Conservation (phyloP, 345 rosid genomes). For the Salix exigua region DNA sequence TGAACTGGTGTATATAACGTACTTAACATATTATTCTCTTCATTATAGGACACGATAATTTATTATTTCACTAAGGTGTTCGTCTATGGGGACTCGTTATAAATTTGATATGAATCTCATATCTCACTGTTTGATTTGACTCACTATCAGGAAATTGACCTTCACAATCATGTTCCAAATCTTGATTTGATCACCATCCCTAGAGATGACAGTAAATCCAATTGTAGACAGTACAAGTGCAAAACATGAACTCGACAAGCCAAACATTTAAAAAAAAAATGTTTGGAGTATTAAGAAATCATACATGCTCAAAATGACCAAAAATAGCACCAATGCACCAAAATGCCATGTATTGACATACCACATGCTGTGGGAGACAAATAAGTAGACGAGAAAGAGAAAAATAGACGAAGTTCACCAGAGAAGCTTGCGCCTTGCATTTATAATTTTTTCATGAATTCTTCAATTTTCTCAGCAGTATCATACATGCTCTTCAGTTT, state of each 20-base stretch:
- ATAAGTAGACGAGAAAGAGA: neutral
- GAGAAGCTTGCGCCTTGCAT: neutral
- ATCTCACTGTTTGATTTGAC: neutral
- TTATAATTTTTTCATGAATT: slow-evolving; percentile 50
- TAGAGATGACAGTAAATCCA: too few species aligned
- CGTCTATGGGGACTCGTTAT: too few species aligned
- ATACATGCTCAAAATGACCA: neutral
- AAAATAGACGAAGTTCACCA: neutral
- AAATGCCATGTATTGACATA: neutral
- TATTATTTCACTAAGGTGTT: too few species aligned
- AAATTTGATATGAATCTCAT: neutral
- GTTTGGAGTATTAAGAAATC: neutral
- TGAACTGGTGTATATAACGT: too few species aligned
- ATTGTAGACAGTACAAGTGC: neutral
- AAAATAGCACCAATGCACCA: neutral
- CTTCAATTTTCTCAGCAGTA: slow-evolving; percentile 56
- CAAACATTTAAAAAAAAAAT: neutral
- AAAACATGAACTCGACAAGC: neutral
- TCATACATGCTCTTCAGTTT: slow-evolving; percentile 46
- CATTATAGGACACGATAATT: too few species aligned
- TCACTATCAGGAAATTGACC: neutral
- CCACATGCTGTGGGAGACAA: neutral
- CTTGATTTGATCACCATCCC: neutral
- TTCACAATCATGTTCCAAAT: neutral
- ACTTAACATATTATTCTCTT: too few species aligned